phyloP scores from a whole-genome alignment of 78 protist species.

The Dictyostelium intermedium region DNA sequence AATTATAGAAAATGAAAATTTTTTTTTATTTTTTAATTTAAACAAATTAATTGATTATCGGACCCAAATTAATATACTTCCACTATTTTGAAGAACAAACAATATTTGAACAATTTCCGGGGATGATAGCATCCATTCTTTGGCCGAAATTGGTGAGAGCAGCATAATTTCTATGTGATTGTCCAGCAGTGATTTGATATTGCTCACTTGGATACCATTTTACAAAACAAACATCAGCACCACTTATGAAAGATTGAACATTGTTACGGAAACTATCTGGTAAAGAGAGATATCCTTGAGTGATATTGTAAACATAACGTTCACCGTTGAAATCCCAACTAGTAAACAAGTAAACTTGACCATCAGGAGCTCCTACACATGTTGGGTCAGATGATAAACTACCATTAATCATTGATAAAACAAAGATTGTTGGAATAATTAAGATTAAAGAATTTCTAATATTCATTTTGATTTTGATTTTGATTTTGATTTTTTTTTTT shows the following conservation, averaged over 20 bases:
- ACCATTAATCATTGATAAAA: not conserved
- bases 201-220: not conserved
- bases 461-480: not conserved
- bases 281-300: not conserved
- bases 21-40: too few relatives aligned
- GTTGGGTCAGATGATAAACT: not conserved
- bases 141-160: not conserved
- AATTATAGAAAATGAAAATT: too few relatives aligned
- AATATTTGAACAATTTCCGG: not conserved
- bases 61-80: too few relatives aligned
- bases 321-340: not conserved
- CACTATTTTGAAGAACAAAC: not conserved
- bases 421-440: not conserved
- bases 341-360: not conserved
- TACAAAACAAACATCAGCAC: not conserved
- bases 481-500: not conserved
- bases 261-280: not conserved
- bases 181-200: not conserved
- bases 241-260: not conserved
- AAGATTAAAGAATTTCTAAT: not conserved
- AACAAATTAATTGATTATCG: too few relatives aligned
- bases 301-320: not conserved
- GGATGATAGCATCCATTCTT: not conserved
- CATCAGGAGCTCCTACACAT: not conserved
- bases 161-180: not conserved